Evolutionary conservation across 2,329 filamentous ascomycete genomes (phyloP), one percentile per base, ranked within the genome.

Genomic region (Colletotrichum sansevieriae): DNA sequence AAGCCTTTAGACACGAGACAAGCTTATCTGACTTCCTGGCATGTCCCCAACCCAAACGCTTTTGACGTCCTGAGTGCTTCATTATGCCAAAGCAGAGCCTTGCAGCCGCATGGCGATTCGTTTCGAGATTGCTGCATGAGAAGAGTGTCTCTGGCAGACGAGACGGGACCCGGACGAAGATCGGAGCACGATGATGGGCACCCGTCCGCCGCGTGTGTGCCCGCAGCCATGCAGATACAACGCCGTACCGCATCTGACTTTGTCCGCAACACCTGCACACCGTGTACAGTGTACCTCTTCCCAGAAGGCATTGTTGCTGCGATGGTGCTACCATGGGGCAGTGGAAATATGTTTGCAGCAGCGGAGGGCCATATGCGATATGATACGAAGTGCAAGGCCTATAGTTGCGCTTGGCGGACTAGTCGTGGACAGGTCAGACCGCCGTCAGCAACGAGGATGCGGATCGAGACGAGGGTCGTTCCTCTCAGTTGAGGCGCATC

Each of bases 61-160:
- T 29, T 67, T 71, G 68, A 65, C 59, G 62, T 70, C 56, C 39
- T 25, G 33, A 49, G 57, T 70, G 70, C 68, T 68, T 71, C 64
- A 71, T 20, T 52, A 46, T 67, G 63, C 67, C 67, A 63, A 33
- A 63, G 49, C 52, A 61, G 25, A 51, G 65, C 37, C 66, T 61
- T 69, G 56, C 46, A 60, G 33, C 65, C 49, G 49, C 55, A 52
- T 54, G 22, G 52, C 55, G 35, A 60, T 65, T 58, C 51, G 65
- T 69, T 65, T 65, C 47, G 49, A 55, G 20, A 65, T 37, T 51
- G n/a, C 59, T 56, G 44, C 54, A 39, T 18, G 63, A 56, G 51
- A 18, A 58, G 44, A 54, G 43, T 54, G 44, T 66, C 8, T 47
- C 52, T 54, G 56, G 64, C 46, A 63, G 33, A 51, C 56, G 54